Evolutionary conservation across 768 basidiomycete species (phyloP), one percentile per base, ranked within the genome.

Genomic region (Tylopilus rubrobrunneus): DNA sequence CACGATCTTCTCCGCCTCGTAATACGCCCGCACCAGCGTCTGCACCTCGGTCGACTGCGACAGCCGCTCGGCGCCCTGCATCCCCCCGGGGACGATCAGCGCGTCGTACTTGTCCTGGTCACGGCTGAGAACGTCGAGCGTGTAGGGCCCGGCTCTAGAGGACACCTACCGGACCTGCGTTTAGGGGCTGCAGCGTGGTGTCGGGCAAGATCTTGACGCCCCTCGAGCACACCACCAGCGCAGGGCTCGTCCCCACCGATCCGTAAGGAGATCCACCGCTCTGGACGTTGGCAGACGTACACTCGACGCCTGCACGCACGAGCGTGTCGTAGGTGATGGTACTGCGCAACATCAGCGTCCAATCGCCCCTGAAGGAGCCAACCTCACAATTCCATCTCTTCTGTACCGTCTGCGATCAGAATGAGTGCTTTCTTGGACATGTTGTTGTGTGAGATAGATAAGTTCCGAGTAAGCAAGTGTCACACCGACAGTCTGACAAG

Each of bases 251-350:
- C 48, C 44, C 65, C 15, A 61, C 56, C 49, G 60, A 67, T 28
- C 62, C 59, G 23, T 61, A 61, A 1, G 67, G 48, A 4, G 65
- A 62, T 7, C 65, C 55, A 9, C 67, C 51, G 23, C 76, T 75
- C n/a, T 73, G 71, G 45, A 81, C 73, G 72, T 81, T 85, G 0
- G 85, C 89, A 31, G 90, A 92, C 6, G 78, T 79, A 52, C 81
- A 81, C 14, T 69, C 60, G 19, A 91, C 71, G 12, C 89, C 88
- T 3, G 83, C 90, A 33, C 90, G 84, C 25, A 89, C 85, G 45
- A 92, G 83, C 7, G 85, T 89, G 63, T 92, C 90, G 65, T 88
- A 92, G 10, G 83, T 78, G 71, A 92, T 85, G 9, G 88, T 89
- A 61, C 89, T 92, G 63, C 23, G 41, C 34, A 28, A 8, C 14